Evolutionary conservation across 106 monocot genomes (phyloP).

Genomic region (Dendrobium catenatum): DNA sequence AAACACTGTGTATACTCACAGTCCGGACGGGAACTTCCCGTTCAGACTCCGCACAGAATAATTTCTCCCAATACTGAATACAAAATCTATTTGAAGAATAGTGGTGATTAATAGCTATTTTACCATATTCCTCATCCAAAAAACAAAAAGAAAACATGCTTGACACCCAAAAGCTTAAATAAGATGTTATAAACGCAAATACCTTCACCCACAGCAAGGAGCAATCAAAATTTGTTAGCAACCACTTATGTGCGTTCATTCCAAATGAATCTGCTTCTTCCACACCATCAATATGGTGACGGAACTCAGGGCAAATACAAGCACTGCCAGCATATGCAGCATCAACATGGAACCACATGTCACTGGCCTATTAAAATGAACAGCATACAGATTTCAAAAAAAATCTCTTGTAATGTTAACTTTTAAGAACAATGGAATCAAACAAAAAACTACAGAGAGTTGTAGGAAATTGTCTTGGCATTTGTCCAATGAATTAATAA

Average conservation of each 20-base stretch:
- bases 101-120: neutral
- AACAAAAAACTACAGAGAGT: neutral
- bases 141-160: no score
- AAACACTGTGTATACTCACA: no score
- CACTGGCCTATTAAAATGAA: constrained; percentile 27
- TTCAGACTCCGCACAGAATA: no score
- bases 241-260: constrained; percentile 96
- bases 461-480: neutral
- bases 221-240: constrained; percentile 93
- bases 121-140: no score
- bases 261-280: constrained; percentile 83
- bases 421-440: no score
- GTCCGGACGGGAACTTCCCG: no score
- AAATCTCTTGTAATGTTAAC: neutral
- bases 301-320: constrained; percentile 87
- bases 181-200: neutral
- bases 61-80: no score
- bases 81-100: neutral
- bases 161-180: no score
- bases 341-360: constrained; percentile 81
- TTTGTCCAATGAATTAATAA: neutral
- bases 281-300: constrained; percentile 68
- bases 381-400: neutral
- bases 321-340: constrained; percentile 97
- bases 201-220: constrained; percentile 93